Base-by-base conservation (phyloP, 208 protist genomes). In the Leishmania major region DNA sequence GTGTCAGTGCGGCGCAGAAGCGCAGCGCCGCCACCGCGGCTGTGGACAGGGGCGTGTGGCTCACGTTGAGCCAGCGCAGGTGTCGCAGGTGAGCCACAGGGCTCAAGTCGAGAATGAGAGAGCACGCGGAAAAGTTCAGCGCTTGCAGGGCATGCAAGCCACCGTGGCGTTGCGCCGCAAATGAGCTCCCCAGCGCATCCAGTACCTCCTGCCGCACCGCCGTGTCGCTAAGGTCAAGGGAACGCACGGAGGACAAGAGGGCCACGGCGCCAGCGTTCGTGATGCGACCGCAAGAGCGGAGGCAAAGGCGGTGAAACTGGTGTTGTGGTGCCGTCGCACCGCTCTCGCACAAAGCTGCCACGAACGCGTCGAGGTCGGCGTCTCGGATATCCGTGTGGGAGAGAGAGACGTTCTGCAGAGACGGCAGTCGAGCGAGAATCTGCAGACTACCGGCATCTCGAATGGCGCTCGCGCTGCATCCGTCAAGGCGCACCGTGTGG, bases 121-220 rank as follows among this genome's bases (percentile, higher is more conserved):
- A 73, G 22, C 67, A 73, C 3, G 67, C 67, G 25, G 67, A 43
- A 25, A 19, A 73, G 67, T 51, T 73, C 67, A 73, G 67, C 15
- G 13, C 43, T 31, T 73, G 67, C 67, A 73, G 67, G 10, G 67
- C 67, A 51, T 51, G 67, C 43, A 15, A 43, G 40, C 40, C 40
- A n/a, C 67, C 67, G 6, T 17, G 31, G 67, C 7, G 22, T 51
- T 28, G 35, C 6, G 22, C 40, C 22, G 11, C 1, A 73, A 40
- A 49, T 43, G 40, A 43, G 35, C 31, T 49, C 40, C 67, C 67
- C 22, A 73, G 67, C 35, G 40, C 67, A n/a, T 73, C 40, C 45
- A 82, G 57, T 45, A 82, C 79, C 55, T 77, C 67, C 67, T 73
- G 67, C 57, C 70, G 64, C 70, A 82, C 49, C 35, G 71, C 57